These are phyloP conservation scores for Castanopsis chinensis DNA, from an alignment of 306 rosid genomes.

Conservation along the genomic window DNA sequence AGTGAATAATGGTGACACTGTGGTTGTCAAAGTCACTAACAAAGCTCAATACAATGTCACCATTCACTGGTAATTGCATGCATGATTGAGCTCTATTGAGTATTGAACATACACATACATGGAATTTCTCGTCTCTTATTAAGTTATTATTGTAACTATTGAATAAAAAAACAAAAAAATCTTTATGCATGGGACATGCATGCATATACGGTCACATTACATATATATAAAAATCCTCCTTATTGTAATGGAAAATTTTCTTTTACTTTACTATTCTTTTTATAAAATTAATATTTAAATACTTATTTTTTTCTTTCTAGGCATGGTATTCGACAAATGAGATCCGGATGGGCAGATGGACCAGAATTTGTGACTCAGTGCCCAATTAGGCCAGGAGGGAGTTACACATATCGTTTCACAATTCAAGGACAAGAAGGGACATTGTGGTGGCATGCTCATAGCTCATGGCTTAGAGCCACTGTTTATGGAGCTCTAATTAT, in stretches of 20 bases:
- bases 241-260: too few species aligned
- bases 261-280: too few species aligned
- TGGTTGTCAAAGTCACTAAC: constrained; percentile 70
- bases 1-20: constrained; percentile 76
- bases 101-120: too few species aligned
- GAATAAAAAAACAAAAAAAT: too few species aligned
- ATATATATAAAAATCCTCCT: too few species aligned
- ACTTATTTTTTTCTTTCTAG: constrained; percentile 23
- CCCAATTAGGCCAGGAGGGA: constrained; percentile 83
- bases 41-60: constrained; percentile 84
- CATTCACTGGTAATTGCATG: constrained; percentile 66
- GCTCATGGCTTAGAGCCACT: constrained; percentile 93
- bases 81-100: too few species aligned
- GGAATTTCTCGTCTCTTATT: too few species aligned
- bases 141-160: too few species aligned
- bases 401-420: constrained; percentile 80
- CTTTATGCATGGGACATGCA: constrained; percentile 18
- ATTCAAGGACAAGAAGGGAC: constrained; percentile 91
- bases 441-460: constrained; percentile 99
- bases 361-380: constrained; percentile 95
- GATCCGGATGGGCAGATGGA: constrained; percentile 98
- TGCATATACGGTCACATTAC: background rate
- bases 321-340: constrained; percentile 86
- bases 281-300: background rate
- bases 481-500: constrained; percentile 84